Evolutionary conservation across 225 moss, liverwort and hornwort species (phyloP), one percentile per base, ranked within the genome.

Genomic region (Thuidium tamariscinum): DNA sequence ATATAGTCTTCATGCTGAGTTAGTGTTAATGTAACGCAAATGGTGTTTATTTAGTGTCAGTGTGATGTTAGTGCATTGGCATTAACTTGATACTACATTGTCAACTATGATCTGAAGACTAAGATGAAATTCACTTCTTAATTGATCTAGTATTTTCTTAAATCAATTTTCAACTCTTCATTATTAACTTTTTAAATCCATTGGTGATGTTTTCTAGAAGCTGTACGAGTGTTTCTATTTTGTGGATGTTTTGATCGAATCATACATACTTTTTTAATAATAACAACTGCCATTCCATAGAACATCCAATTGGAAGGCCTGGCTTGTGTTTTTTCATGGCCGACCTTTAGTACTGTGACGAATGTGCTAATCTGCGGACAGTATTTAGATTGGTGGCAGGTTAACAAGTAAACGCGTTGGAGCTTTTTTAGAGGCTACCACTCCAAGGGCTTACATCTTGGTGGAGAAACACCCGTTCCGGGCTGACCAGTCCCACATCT

Each of bases 381-480:
- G 60, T 87, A 51, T 85, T 63, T 55, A 99, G 99, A 93, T 99
- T 92, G 96, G 99, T 84, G 94, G 95, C 91, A 94, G 97, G 90
- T 93, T 99, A 86, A 97, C 95, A 85, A 99, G 99, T 89, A 96
- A 96, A 90, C 95, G 99, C 70, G 74, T 97, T 30, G 89, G 88
- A 59, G 59, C 85, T 46, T 99, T 99, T 84, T 81, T 99, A 68
- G 99, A 94, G 90, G 91, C 85, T 79, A 79, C 93, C 46, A 91
- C 80, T 88, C 90, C 96, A 82, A 94, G 83, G 87, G 94, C 95
- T 23, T 93, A 96, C 81, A 96, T 99, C 20, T 80, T 99, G 72
- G 95, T 99, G 54, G 99, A 97, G 90, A 95, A 96, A 81, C 96
- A 97, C 85, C 93, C 96, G 21, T 96, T 93, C 88, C 95, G 99